Conservation (phyloP, 108 stramenopile genomes). For the Stephanodiscus minutulus region DNA sequence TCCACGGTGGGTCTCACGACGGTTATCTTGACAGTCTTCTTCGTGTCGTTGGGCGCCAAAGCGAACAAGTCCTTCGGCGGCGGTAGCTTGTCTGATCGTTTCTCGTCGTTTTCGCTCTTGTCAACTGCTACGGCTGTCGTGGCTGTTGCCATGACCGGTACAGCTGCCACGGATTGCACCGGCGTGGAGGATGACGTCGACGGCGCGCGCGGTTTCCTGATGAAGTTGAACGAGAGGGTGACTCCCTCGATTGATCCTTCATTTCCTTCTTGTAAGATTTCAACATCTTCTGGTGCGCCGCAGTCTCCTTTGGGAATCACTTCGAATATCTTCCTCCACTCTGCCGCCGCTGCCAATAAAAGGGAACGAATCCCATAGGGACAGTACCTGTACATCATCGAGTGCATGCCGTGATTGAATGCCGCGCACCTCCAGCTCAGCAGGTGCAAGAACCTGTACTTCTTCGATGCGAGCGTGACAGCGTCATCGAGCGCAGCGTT, state of each 20-base stretch:
- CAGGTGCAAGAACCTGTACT: background rate
- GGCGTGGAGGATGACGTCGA: too few species aligned
- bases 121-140: background rate
- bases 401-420: background rate
- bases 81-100: background rate
- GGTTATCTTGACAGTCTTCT: background rate
- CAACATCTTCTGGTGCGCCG: background rate
- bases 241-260: background rate
- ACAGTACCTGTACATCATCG: background rate
- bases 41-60: background rate
- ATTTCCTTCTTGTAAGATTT: background rate
- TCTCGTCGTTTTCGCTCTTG: too few species aligned
- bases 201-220: too few species aligned
- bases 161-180: background rate
- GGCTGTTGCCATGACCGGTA: background rate
- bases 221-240: too few species aligned
- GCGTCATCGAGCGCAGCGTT: background rate
- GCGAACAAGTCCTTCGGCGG: background rate
- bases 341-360: background rate
- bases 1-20: background rate
- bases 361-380: background rate
- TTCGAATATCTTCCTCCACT: background rate
- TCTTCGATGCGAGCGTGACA: background rate
- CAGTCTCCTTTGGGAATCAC: background rate
- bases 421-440: background rate